Base-by-base conservation (phyloP, 345 rosid genomes). In the Capsella bursapastoris region DNA sequence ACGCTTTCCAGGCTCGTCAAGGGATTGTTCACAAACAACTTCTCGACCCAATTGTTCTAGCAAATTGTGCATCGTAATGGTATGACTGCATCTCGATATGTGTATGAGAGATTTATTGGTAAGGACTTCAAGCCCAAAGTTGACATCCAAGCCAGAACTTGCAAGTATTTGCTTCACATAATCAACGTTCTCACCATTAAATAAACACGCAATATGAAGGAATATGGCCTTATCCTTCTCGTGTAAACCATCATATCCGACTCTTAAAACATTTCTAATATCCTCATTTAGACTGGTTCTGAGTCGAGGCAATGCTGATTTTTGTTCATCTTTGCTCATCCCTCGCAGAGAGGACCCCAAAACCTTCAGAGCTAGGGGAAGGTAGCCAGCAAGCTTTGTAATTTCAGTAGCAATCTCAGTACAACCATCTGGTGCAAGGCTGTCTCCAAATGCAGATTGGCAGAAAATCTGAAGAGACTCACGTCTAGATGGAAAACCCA, bases 341-440 rank as follows among this genome's bases (percentile, higher is more conserved):
- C 59, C 49, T 16, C 45, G 37, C 22, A 81, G 43, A 44, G 48
- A 59, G 2, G 79, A 74, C 11, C 85, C 82, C 52, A 81, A 37
- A 27, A 81, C 79, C 66, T 72, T 77, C 8, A 85, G 77, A 29
- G 82, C 82, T 34, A 85, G 15, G 3, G 83, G 88, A 51, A 80
- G 48, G 4, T 82, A 80, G 8, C 66, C 28, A 35, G 76, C 73
- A 68, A 76, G 72, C 44, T 28, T 28, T 11, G 72, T 61, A 11
- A 71, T 59, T 14, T 29, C 53, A 4, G 49, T 50, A 3, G 81
- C 61, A 3, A 81, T 34, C 40, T 64, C 56, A 9, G 5, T 29
- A 45, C 3, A 72, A 45, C 57, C 64, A 15, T 15, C 47, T 4
- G 41, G 18, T 3, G 82, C 77, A 27, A 51, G 57, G 48, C 18